Base-by-base conservation (phyloP, 495 filamentous ascomycete genomes). In the Penicillium roqueforti region DNA sequence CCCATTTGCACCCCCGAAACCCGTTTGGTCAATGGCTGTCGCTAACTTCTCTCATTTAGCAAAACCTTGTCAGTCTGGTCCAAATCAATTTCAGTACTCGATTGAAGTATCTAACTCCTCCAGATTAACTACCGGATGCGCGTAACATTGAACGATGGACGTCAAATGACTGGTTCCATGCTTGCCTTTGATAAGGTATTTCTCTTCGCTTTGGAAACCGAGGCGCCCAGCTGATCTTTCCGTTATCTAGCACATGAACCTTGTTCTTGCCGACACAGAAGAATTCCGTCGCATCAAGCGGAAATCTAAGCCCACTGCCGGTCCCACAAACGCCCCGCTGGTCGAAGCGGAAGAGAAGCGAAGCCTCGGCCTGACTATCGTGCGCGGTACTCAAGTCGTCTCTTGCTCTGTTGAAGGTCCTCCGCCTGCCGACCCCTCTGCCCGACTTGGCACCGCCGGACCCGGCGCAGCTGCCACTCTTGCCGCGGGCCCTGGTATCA, bases 71-170 rank as follows among this genome's bases (percentile, higher is more conserved):
- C 87, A 78, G 91, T 85, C 13, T 3, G 11, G n/a, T 32, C 34
- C 18, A 23, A 19, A 3, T 22, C 18, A 38, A 13, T 39, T 16
- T 10, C 18, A 23, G 13, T 9, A n/a, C 9, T 37, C 44, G 18
- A 32, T 46, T 38, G 6, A 20, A 31, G 53, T 37, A 13, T 51
- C 70, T 77, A 69, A 76, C 57, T 47, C 5, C 49, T 31, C 32
- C 70, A 98, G 93, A 95, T 99, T 83, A 96, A 97, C 74, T 97
- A 95, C 78, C 88, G 92, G 68, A 97, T 99, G 95, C 83, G 91
- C 69, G 87, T 96, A 58, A 97, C 95, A 37, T 79, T 99, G 66
- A 90, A 87, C 65, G 93, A 99, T 79, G 88, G 91, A 61, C 87
- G 93, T 59, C 92, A 97, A 73, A 92, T 99, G 84, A 89, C 87